A percentile compares a stretch with the other conserved stretches of the same genome.
Evolutionary conservation across 2,329 filamentous ascomycete genomes (phyloP).

Genomic region (Monilinia polystroma): DNA sequence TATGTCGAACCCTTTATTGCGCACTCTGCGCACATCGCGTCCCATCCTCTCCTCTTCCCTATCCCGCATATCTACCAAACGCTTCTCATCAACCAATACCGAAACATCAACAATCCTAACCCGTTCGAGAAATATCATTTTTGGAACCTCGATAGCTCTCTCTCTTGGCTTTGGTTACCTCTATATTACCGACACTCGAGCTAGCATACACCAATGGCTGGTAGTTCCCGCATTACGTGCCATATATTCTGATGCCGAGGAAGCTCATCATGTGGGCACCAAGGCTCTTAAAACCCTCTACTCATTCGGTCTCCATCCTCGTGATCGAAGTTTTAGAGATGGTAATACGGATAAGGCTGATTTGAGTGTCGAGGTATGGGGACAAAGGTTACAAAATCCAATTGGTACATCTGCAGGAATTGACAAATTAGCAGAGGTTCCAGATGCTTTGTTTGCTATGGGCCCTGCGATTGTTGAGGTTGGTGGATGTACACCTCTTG

Average conservation of each 20-base stretch:
- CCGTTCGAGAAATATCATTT: slow-evolving; percentile 50
- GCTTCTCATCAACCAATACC: slow-evolving; percentile 32
- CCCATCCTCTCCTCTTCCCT: slow-evolving; percentile 1
- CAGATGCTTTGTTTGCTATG: slow-evolving; percentile 78
- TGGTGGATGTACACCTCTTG: slow-evolving; percentile 82
- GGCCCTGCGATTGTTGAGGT: slow-evolving; percentile 89
- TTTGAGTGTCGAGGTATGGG: slow-evolving; percentile 64
- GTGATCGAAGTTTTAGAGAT: slow-evolving; percentile 59
- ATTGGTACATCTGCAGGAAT: slow-evolving; percentile 94
- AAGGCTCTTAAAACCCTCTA: slow-evolving; percentile 70
- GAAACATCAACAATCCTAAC: slow-evolving; percentile 43
- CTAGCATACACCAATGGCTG: slow-evolving; percentile 66
- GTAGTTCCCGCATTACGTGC: slow-evolving; percentile 65
- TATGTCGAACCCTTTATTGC: slow-evolving; percentile 21
- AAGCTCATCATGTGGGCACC: slow-evolving; percentile 84
- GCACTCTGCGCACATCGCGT: slow-evolving; percentile 17
- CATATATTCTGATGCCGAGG: slow-evolving; percentile 75
- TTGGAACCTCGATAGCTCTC: slow-evolving; percentile 54
- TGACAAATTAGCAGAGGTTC: slow-evolving; percentile 90
- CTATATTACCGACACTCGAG: slow-evolving; percentile 73
- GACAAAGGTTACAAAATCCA: slow-evolving; percentile 74
- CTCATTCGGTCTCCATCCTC: slow-evolving; percentile 71
- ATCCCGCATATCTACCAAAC: slow-evolving; percentile 23
- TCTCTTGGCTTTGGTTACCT: slow-evolving; percentile 54
- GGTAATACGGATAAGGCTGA: slow-evolving; percentile 38